Conservation (phyloP, 768 basidiomycete species). For the Russula abietina region DNA sequence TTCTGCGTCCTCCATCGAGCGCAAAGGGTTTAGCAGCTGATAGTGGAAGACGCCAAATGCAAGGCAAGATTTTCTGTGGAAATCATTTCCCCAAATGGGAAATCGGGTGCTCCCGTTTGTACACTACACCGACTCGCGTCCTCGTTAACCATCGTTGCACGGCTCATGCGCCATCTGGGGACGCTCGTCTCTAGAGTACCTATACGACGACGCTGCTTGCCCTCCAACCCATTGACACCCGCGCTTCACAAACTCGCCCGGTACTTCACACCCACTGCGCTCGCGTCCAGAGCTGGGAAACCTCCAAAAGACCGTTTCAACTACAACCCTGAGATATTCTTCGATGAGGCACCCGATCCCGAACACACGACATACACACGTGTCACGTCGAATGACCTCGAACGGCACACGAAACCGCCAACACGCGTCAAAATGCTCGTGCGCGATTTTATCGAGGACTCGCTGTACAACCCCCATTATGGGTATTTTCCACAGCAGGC, state of each 20-base stretch:
- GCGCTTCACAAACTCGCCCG: background rate
- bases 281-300: background rate
- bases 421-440: conserved; percentile 86
- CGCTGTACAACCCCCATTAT: conserved; percentile 93
- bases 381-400: conserved; percentile 69
- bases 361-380: conserved; percentile 46
- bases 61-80: background rate
- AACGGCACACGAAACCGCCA: conserved; percentile 53
- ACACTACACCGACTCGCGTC: background rate
- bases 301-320: conserved; percentile 58
- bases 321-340: conserved; percentile 60
- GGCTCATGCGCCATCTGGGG: conserved; percentile 23
- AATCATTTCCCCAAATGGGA: background rate
- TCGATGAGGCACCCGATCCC: conserved; percentile 42
- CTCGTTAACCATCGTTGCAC: background rate
- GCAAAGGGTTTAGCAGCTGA: background rate
- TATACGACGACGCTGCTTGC: conserved; percentile 8
- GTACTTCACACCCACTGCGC: conserved; percentile 10
- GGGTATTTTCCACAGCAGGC: conserved; percentile 96
- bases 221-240: background rate
- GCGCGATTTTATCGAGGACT: conserved; percentile 95
- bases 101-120: conserved; percentile 7
- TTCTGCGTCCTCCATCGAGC: conserved; percentile 29
- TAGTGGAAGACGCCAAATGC: background rate
- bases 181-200: conserved; percentile 12